phyloP scores from a whole-genome alignment of 2,329 filamentous ascomycete species.

The Zalaria sp. region DNA sequence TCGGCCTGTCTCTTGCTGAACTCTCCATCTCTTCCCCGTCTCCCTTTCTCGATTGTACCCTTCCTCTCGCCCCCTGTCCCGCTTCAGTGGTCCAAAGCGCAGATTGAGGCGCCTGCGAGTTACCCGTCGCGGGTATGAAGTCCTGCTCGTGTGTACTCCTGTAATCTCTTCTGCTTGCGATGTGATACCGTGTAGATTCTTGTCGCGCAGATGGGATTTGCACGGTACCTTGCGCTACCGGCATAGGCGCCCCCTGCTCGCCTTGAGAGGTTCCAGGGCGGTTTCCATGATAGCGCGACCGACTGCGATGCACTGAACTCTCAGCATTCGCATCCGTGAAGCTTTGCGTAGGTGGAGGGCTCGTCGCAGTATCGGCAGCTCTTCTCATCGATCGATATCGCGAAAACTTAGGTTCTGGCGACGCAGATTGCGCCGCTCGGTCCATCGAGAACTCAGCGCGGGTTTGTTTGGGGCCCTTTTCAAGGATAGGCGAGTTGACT shows the following conservation, averaged over 20 bases:
- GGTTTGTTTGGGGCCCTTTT: no score
- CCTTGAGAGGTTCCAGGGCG: slow-evolving; percentile 1
- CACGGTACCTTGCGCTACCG: not conserved
- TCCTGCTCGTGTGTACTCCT: not conserved
- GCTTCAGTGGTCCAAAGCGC: not conserved
- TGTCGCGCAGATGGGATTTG: not conserved
- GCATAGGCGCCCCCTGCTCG: not conserved
- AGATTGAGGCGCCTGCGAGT: not conserved
- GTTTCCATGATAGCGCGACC: slow-evolving; percentile 8
- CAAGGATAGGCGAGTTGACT: no score
- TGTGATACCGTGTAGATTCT: not conserved
- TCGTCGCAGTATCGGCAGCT: slow-evolving; percentile 9
- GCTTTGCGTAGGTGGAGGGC: not conserved
- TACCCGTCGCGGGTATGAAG: not conserved
- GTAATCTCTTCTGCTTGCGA: not conserved
- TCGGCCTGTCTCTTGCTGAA: not conserved
- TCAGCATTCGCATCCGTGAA: not conserved
- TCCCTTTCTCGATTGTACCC: not conserved
- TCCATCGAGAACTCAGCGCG: not conserved
- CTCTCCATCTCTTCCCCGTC: not conserved
- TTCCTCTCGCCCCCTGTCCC: not conserved
- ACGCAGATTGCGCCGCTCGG: not conserved
- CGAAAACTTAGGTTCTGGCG: slow-evolving; percentile 31
- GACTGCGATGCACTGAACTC: slow-evolving; percentile 5
- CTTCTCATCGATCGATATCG: slow-evolving; percentile 45